Evolutionary conservation across 176 grass and related monocot genomes (phyloP).

Genomic region (Chrysopogon serrulatus): DNA sequence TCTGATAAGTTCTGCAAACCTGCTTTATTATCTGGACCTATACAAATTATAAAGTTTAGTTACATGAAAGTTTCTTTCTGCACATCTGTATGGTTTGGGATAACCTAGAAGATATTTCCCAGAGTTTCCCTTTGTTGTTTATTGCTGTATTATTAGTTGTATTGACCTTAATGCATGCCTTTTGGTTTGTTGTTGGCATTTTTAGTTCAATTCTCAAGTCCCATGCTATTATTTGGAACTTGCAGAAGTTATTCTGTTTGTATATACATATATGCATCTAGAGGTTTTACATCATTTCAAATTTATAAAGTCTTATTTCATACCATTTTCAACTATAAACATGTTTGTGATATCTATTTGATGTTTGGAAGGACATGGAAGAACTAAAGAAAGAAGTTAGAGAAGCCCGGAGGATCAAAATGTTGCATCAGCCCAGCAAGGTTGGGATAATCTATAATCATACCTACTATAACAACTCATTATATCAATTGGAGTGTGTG

Average conservation of each 20-base stretch:
- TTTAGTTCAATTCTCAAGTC: neutral
- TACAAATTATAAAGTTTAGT: slow-evolving; percentile 11
- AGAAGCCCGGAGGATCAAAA: slow-evolving; percentile 89
- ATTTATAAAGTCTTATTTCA: neutral
- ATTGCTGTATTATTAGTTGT: neutral
- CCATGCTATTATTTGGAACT: neutral
- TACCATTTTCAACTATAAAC: neutral
- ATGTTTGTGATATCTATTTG: slow-evolving; percentile 9
- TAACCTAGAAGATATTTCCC: neutral
- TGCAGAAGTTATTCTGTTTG: neutral
- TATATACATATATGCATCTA: neutral
- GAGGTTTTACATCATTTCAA: neutral
- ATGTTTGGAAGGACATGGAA: slow-evolving; percentile 55
- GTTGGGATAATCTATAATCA: slow-evolving; percentile 25
- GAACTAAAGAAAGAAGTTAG: slow-evolving; percentile 77
- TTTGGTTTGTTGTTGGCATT: neutral
- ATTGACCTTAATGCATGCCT: neutral
- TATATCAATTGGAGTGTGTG: neutral
- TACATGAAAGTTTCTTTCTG: neutral
- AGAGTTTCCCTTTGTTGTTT: neutral
- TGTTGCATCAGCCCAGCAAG: slow-evolving; percentile 91
- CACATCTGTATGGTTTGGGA: neutral
- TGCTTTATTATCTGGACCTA: neutral
- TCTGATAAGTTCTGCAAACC: neutral
- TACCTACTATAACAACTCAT: neutral